Percentiles rank a stretch among this genome's conserved stretches.
Evolutionary conservation across 1,284 basidiomycete genomes (phyloP).

Genomic region (Fomitopsis schrenkii): DNA sequence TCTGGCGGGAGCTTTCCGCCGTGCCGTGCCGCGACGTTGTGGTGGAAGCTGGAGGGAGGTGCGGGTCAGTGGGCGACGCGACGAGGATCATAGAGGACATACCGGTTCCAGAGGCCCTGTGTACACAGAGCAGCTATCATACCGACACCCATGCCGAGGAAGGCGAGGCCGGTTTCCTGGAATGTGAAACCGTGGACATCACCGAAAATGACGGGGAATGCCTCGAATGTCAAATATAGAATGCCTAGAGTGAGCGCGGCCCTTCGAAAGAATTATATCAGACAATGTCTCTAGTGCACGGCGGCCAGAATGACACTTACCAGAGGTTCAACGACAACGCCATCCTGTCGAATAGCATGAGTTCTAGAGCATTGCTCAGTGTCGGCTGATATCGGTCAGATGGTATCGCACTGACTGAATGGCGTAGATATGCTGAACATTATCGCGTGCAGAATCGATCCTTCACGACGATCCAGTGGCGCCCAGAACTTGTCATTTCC

Average conservation of each 20-base stretch:
- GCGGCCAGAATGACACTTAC: constrained; percentile 19
- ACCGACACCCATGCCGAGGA: constrained; percentile 71
- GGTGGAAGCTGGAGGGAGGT: neutral
- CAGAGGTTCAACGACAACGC: constrained; percentile 63
- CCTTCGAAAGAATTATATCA: constrained; percentile 23
- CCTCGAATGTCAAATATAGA: constrained; percentile 71
- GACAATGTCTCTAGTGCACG: neutral
- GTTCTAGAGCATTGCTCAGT: constrained; percentile 38
- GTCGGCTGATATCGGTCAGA: neutral
- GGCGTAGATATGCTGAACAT: constrained; percentile 46
- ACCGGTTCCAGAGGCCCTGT: constrained; percentile 67
- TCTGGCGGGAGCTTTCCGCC: constrained; percentile 65
- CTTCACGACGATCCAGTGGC: constrained; percentile 46
- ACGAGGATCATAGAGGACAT: constrained; percentile 5
- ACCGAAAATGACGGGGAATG: constrained; percentile 68
- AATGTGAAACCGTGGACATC: constrained; percentile 55
- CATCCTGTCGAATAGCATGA: constrained; percentile 72
- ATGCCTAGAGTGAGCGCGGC: constrained; percentile 68
- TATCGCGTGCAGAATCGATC: constrained; percentile 36
- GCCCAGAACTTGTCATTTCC: constrained; percentile 54
- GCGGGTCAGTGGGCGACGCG: neutral
- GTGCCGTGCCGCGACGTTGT: constrained; percentile 10
- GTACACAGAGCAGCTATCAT: constrained; percentile 51
- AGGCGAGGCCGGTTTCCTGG: constrained; percentile 60
- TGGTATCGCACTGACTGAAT: constrained; percentile 54